Conservation (phyloP, 1,284 basidiomycete genomes). For the Ceratobasidium sp. region DNA sequence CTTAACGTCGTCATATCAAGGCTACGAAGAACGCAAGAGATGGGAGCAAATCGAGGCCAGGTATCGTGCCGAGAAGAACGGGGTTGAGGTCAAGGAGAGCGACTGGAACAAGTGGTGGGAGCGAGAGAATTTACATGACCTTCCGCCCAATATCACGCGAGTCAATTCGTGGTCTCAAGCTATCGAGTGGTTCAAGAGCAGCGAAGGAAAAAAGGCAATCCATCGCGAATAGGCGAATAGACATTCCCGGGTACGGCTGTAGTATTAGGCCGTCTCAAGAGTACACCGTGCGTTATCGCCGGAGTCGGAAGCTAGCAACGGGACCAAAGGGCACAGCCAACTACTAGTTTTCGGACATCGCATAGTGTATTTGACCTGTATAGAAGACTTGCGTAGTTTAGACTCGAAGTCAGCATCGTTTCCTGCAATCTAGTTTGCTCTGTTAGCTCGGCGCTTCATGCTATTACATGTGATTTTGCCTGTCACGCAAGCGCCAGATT, state of each 20-base stretch:
- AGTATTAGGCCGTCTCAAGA: too few species aligned
- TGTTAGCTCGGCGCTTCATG: too few species aligned
- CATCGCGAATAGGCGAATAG: background rate
- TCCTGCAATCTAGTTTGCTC: too few species aligned
- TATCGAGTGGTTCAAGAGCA: conserved; percentile 19
- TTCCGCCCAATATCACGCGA: conserved; percentile 7
- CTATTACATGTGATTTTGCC: too few species aligned
- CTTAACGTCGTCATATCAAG: background rate
- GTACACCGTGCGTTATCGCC: too few species aligned
- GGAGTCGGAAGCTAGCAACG: too few species aligned
- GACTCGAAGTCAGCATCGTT: too few species aligned
- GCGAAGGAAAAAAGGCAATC: conserved; percentile 9
- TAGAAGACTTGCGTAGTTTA: too few species aligned
- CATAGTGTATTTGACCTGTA: too few species aligned
- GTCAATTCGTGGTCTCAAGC: background rate
- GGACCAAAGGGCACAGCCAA: too few species aligned
- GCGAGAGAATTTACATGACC: conserved; percentile 12
- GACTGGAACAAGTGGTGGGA: conserved; percentile 34
- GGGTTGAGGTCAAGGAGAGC: background rate
- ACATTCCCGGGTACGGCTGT: background rate
- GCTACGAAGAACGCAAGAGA: conserved; percentile 14
- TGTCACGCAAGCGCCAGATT: background rate
- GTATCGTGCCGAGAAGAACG: conserved; percentile 9
- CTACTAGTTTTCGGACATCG: too few species aligned
- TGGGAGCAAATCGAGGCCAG: conserved; percentile 28